Percentiles rank a stretch among this genome's conserved stretches.
Conservation (phyloP, 306 rosid species). For the Luffa acutangula region DNA sequence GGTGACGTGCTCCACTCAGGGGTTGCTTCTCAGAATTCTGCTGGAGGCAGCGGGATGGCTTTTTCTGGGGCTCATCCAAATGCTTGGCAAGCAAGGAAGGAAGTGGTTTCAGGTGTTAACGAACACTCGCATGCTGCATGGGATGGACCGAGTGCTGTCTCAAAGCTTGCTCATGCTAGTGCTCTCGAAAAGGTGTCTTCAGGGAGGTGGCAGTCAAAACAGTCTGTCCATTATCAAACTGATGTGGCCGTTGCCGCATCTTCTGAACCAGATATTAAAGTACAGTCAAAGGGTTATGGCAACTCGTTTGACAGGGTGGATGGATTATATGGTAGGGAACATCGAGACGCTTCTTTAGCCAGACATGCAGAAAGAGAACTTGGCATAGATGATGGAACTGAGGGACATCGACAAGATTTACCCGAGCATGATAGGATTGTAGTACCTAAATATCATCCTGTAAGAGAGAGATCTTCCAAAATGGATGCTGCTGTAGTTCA, state of each 20-base stretch:
- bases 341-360: constrained; percentile 41
- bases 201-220: constrained; percentile 89
- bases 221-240: constrained; percentile 35
- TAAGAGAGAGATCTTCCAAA: constrained; percentile 25
- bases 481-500: constrained; percentile 28
- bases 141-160: constrained; percentile 62
- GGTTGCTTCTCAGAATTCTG: constrained; percentile 30
- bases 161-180: constrained; percentile 83
- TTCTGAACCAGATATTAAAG: constrained; percentile 33
- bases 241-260: constrained; percentile 45
- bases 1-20: constrained; percentile 29
- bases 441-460: constrained; percentile 28
- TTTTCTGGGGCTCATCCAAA: constrained; percentile 40
- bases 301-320: constrained; percentile 28
- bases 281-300: constrained; percentile 24
- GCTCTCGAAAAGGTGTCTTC: constrained; percentile 91
- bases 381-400: constrained; percentile 29
- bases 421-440: constrained; percentile 32
- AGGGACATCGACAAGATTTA: constrained; percentile 46
- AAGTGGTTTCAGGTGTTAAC: constrained; percentile 29
- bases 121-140: constrained; percentile 49
- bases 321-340: constrained; percentile 29
- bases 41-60: constrained; percentile 39
- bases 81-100: constrained; percentile 81
- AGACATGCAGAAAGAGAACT: constrained; percentile 48